phyloP scores from a whole-genome alignment of 441 rosid genomes.

The Lepidium campestre region DNA sequence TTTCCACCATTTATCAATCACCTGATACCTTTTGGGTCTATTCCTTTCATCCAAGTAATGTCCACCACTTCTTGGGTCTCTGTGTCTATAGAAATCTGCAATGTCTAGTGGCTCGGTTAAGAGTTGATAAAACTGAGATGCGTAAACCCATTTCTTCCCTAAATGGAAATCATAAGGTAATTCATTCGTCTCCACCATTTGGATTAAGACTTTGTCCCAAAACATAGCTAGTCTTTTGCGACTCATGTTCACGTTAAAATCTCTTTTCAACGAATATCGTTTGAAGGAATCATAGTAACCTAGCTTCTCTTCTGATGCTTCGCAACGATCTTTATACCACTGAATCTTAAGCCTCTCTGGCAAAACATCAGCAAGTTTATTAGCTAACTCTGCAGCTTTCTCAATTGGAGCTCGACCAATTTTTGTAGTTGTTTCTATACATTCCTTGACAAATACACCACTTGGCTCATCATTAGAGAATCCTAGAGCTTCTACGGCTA shows the following conservation, averaged over 20 bases:
- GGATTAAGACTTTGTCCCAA: constrained; percentile 42
- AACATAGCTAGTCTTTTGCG: constrained; percentile 49
- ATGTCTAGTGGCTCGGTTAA: constrained; percentile 82
- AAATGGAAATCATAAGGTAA: constrained; percentile 62
- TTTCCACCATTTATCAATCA: constrained; percentile 66
- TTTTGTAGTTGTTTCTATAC: constrained; percentile 40
- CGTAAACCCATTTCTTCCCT: constrained; percentile 54
- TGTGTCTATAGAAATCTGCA: constrained; percentile 51
- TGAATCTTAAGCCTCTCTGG: constrained; percentile 57
- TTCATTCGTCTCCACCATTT: constrained; percentile 51
- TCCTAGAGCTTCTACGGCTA: constrained; percentile 62
- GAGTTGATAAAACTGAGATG: constrained; percentile 56
- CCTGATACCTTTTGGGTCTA: constrained; percentile 60
- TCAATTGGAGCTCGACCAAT: constrained; percentile 44
- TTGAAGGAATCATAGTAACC: constrained; percentile 83
- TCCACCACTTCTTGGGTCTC: constrained; percentile 18
- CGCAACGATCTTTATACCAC: constrained; percentile 61
- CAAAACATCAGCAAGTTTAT: constrained; percentile 38
- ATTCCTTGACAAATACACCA: constrained; percentile 35
- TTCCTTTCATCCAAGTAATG: constrained; percentile 49
- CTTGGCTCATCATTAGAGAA: constrained; percentile 35
- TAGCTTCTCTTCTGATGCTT: constrained; percentile 44
- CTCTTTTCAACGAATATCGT: constrained; percentile 40
- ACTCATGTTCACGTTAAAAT: constrained; percentile 46
- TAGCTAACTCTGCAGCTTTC: constrained; percentile 50